phyloP scores from a whole-genome alignment of 371 early-diverging fungal genomes.

The Mortierella sp. region DNA sequence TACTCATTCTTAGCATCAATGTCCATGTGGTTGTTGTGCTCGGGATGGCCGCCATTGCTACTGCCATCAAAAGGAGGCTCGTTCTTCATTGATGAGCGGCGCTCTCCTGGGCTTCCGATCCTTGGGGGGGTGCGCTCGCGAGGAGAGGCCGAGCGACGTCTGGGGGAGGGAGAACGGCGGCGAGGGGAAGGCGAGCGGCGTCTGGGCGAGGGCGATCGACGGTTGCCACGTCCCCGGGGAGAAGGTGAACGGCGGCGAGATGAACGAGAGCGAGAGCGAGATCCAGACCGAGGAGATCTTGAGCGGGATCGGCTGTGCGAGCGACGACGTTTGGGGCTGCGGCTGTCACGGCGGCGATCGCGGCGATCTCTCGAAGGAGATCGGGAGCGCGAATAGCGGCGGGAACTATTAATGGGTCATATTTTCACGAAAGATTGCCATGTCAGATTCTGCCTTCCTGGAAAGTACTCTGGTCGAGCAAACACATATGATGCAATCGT shows the following conservation, averaged over 20 bases:
- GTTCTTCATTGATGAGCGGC: constrained; percentile 5
- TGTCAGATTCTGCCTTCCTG: neutral
- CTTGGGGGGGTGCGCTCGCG: neutral
- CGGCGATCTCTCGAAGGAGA: constrained; percentile 40
- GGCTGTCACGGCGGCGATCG: constrained; percentile 26
- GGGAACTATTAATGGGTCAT: constrained; percentile 12
- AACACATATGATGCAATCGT: neutral
- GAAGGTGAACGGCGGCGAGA: constrained; percentile 34
- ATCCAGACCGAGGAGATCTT: constrained; percentile 19
- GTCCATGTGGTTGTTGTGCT: constrained; percentile 4
- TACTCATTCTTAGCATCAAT: constrained; percentile 4
- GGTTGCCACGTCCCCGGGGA: constrained; percentile 14
- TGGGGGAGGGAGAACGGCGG: constrained; percentile 18
- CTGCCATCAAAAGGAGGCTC: neutral
- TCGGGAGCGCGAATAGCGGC: constrained; percentile 43
- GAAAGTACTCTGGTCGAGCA: neutral
- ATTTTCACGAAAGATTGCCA: neutral
- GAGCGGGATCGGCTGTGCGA: constrained; percentile 22
- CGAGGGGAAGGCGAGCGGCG: constrained; percentile 22
- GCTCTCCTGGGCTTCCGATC: constrained; percentile 1
- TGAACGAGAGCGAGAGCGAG: constrained; percentile 5
- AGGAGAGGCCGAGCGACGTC: constrained; percentile 10
- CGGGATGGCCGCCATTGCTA: neutral
- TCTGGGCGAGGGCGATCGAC: constrained; percentile 26
- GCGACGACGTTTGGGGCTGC: constrained; percentile 24